phyloP scores from a whole-genome alignment of 2,329 filamentous ascomycete genomes.

The Colletotrichum tropicicola region DNA sequence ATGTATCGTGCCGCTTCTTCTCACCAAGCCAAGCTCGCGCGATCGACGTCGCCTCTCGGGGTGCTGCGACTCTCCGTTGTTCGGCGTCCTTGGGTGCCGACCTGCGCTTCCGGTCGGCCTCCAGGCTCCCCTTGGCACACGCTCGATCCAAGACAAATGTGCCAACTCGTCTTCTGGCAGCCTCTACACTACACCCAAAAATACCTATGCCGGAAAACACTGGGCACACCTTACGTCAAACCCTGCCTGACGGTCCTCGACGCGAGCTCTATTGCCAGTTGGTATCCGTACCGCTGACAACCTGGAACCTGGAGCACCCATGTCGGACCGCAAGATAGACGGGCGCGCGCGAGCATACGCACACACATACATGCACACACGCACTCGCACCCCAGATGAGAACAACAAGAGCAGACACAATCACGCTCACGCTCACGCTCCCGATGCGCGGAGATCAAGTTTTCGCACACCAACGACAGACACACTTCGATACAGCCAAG shows the following conservation, averaged over 20 bases:
- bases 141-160: constrained; percentile 11
- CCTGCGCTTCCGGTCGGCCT: background rate
- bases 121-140: constrained; percentile 10
- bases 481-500: too few species aligned
- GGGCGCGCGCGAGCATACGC: background rate
- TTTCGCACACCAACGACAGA: background rate
- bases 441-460: too few species aligned
- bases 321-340: background rate
- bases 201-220: background rate
- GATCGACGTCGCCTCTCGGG: background rate
- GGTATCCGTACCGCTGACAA: background rate
- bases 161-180: constrained; percentile 7
- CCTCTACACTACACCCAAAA: background rate
- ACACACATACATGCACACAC: background rate
- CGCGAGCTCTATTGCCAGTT: background rate
- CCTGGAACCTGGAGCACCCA: constrained; percentile 16
- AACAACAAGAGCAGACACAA: too few species aligned
- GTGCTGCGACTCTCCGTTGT: background rate
- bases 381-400: too few species aligned
- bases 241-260: background rate
- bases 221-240: constrained; percentile 10
- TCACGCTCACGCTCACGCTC: background rate
- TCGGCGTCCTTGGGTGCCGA: background rate
- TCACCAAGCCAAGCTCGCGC: constrained; percentile 1
- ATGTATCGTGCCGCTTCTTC: constrained; percentile 7